Base-by-base conservation (phyloP, 768 basidiomycete genomes). In the Porpolomopsis calyptriformis region DNA sequence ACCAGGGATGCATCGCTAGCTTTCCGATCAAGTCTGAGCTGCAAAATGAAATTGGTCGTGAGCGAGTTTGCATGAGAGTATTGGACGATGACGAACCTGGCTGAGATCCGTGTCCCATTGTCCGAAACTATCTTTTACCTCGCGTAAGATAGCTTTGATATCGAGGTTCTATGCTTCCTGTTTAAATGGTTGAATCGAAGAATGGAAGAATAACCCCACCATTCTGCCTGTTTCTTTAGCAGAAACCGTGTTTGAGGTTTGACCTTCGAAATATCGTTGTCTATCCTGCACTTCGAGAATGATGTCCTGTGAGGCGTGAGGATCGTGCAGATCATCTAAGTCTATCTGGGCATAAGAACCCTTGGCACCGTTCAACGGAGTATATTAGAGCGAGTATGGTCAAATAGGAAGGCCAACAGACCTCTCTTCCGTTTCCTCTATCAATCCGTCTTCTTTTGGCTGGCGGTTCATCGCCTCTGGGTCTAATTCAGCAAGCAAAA, bases 231-330 rank as follows among this genome's bases (percentile, higher is more conserved):
- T 49, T 24, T 62, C 61, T 10, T 63, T 60, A 38, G 61, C 58
- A 38, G 55, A 53, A 51, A 38, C 58, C 60, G 27, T n/a, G 34
- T 33, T 36, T 16, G 47, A 42, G 57, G 73, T 68, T 37, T 77
- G 68, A 4, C 79, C 84, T 56, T 90, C 86, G 49, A 88, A 92
- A 58, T 86, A 88, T 9, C 82, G 74, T 53, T 86, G 80, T 45
- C 81, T 75, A 54, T 87, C 86, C 62, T 85, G 81, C 80, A 96
- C 91, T 50, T 96, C 82, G 29, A 98, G 70, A 2, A 80, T 58
- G 24, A 96, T 85, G 2, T 87, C 87, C 18, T 65, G 57, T 0
- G 83, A 74, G 0, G 71, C 56, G 46, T 83, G 77, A 1, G 76
- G 71, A 39, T 82, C 83, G 53, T 80, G 81, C 22, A 98, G 69